Conservation (phyloP, 2,329 filamentous ascomycete species). For the Stylonectria norvegica region DNA sequence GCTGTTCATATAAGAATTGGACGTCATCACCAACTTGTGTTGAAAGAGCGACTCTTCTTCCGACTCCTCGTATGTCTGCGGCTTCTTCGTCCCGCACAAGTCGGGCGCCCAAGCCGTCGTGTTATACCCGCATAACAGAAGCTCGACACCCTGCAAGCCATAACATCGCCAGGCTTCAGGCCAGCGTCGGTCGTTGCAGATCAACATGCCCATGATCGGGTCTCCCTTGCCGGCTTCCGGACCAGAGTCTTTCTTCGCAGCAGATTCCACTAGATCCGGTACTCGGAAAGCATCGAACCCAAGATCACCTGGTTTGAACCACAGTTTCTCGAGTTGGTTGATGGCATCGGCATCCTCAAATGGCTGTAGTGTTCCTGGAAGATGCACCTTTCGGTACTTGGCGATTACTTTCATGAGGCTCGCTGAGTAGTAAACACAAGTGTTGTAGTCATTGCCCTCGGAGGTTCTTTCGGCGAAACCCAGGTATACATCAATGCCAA, state of each 20-base stretch:
- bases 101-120: constrained; percentile 1
- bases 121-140: constrained; percentile 5
- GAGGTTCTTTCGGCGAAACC: constrained; percentile 3
- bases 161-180: constrained; percentile 4
- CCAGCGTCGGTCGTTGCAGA: constrained; percentile 7
- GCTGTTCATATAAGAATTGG: constrained; percentile 3
- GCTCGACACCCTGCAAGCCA: constrained; percentile 3
- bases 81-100: neutral
- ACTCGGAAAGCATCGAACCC: constrained; percentile 5
- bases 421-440: constrained; percentile 5
- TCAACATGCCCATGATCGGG: constrained; percentile 5
- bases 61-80: neutral
- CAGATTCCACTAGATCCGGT: neutral
- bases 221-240: constrained; percentile 1
- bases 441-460: constrained; percentile 1
- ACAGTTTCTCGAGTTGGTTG: constrained; percentile 4
- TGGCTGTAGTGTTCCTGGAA: constrained; percentile 1
- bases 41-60: neutral
- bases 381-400: constrained; percentile 6
- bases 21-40: constrained; percentile 1
- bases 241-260: neutral
- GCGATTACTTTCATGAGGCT: neutral
- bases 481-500: constrained; percentile 2
- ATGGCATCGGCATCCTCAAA: neutral
- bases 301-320: neutral